A percentile compares a stretch with the other conserved stretches of the same genome.
phyloP scores from a whole-genome alignment of 2,329 filamentous ascomycete genomes.

The Paraphaeosphaeria minitans region DNA sequence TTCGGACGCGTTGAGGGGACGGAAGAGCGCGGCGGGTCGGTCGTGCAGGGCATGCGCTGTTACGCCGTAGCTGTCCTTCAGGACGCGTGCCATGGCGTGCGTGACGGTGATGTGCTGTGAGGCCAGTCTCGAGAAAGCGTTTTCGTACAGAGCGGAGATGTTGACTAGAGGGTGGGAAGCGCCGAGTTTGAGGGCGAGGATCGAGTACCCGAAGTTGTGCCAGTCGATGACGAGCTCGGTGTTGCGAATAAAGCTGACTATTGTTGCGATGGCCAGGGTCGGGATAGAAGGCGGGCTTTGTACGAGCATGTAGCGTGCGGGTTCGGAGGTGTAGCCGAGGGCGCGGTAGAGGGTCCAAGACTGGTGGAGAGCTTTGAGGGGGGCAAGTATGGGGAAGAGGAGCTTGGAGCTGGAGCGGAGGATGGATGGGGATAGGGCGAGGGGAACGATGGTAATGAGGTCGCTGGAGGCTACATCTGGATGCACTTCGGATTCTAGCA shows the following conservation, averaged over 20 bases:
- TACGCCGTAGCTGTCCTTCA: constrained; percentile 70
- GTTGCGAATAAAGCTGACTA: constrained; percentile 76
- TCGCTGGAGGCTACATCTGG: constrained; percentile 74
- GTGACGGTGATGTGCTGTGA: constrained; percentile 85
- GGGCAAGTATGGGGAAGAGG: constrained; percentile 78
- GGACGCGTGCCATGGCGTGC: constrained; percentile 79
- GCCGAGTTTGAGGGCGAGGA: constrained; percentile 73
- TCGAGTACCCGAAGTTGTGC: constrained; percentile 98
- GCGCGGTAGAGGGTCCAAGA: constrained; percentile 71
- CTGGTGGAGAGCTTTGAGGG: constrained; percentile 87
- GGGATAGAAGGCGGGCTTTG: constrained; percentile 96
- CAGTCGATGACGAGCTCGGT: constrained; percentile 90
- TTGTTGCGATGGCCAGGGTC: constrained; percentile 75
- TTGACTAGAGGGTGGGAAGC: constrained; percentile 73
- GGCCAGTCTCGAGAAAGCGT: constrained; percentile 69
- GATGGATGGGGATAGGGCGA: constrained; percentile 69
- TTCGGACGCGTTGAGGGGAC: constrained; percentile 61
- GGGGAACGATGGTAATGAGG: constrained; percentile 71
- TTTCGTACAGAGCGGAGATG: constrained; percentile 79
- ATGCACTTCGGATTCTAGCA: constrained; percentile 75
- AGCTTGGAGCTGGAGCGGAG: constrained; percentile 71
- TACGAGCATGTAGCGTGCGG: constrained; percentile 83
- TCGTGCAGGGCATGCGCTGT: constrained; percentile 67
- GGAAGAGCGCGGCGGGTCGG: constrained; percentile 81
- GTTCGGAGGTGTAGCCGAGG: constrained; percentile 74